Conservation (phyloP, 306 rosid genomes). For the Biancaea sappan region DNA sequence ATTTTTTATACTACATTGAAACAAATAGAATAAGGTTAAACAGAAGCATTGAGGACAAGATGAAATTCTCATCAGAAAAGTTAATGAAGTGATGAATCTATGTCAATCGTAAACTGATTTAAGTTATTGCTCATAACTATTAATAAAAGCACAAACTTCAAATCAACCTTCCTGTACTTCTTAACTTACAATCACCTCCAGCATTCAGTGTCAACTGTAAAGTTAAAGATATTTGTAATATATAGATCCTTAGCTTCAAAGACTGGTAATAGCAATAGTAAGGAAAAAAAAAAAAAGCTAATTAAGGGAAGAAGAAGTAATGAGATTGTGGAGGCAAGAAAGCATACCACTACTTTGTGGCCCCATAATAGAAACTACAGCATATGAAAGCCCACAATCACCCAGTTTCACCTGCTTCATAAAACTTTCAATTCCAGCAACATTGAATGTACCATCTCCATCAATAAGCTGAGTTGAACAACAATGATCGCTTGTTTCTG, state of each 20-base stretch:
- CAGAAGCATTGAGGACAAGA: neutral
- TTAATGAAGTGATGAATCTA: neutral
- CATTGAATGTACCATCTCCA: conserved; percentile 84
- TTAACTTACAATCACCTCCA: conserved; percentile 1
- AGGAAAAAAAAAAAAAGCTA: neutral
- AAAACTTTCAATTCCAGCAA: conserved; percentile 61
- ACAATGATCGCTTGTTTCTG: conserved; percentile 50
- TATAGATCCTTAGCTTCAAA: conserved; percentile 23
- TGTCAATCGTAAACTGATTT: conserved; percentile 1
- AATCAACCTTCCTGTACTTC: neutral
- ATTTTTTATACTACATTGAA: neutral
- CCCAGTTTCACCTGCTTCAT: conserved; percentile 68
- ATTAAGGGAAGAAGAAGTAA: conserved; percentile 16
- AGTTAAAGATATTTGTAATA: neutral
- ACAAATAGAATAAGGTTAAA: neutral
- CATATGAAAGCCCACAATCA: conserved; percentile 91
- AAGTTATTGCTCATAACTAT: neutral
- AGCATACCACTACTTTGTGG: conserved; percentile 94
- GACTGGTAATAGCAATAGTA: neutral
- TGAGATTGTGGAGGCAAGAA: conserved; percentile 20
- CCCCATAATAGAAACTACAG: conserved; percentile 90
- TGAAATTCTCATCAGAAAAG: neutral
- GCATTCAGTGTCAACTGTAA: conserved; percentile 13
- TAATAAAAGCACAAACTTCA: neutral
- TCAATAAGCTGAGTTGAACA: conserved; percentile 89